Evolutionary conservation across 2,329 filamentous ascomycete genomes (phyloP), one percentile per base, ranked within the genome.

Genomic region (Exophiala xenobiotica): DNA sequence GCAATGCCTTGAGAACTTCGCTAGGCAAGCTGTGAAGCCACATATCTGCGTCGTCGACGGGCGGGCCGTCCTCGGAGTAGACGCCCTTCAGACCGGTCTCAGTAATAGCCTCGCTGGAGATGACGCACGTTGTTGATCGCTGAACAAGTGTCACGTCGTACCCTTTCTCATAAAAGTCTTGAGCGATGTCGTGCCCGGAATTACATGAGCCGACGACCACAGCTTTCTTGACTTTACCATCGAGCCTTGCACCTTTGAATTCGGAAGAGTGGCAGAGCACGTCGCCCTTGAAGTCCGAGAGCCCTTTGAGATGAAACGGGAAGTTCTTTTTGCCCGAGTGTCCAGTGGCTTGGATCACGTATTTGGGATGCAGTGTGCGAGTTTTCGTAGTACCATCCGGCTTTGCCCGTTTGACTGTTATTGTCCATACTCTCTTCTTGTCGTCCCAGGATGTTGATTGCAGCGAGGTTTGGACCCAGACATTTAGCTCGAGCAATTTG

Each of bases 121-220:
- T 72, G 2, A 89, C 82, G 47, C 78, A 80, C 0, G 86, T 88
- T 6, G 77, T 79, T 1, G 79, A 82, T 3, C 86, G 78, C 67
- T 89, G 86, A 0, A 89, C 76, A 66, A 89, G 83, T 0, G 85
- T 88, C 1, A 87, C 79, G 2, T 80, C 72, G 55, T 83, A 83
- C 0, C 85, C 86, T 43, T 82, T 80, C 59, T 87, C 83, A 27
- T 79, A 75, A 60, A 78, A 87, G 56, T 87, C 82, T 50, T 87
- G 83, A 0, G 82, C 79, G 49, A 87, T 87, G 37, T 57, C 55
- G 45, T 57, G 55, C 4, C 75, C 82, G 0, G 82, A 86, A 66
- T 87, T 88, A 65, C 84, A 86, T 1, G 80, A 82, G 1, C 85
- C 86, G 0, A 88, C 74, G 0, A 89, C 78, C 1, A 87, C 69